A percentile compares a stretch with the other conserved stretches of the same genome.
Evolutionary conservation across 495 filamentous ascomycete genomes (phyloP).

Genomic region (Penicillium pulvis): DNA sequence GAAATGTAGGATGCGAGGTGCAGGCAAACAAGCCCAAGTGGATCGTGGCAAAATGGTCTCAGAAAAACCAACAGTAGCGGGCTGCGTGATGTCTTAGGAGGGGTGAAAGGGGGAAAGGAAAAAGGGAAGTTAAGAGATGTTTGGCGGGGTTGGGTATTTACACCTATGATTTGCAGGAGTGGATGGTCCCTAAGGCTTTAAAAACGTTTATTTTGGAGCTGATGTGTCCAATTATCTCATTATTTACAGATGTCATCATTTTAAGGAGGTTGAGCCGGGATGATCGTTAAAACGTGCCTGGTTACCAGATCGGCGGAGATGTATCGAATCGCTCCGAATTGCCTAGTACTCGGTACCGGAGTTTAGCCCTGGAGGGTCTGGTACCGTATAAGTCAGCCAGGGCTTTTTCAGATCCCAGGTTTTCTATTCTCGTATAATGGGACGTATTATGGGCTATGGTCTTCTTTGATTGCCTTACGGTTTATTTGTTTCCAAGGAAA

Average conservation of each 20-base stretch:
- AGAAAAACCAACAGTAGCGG: background rate
- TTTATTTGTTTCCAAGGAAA: too few species aligned
- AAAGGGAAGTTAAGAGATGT: background rate
- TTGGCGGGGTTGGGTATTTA: slow-evolving; percentile 13
- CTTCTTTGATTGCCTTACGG: background rate
- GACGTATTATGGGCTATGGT: background rate
- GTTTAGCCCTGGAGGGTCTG: slow-evolving; percentile 11
- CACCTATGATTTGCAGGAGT: slow-evolving; percentile 1
- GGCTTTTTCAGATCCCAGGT: background rate
- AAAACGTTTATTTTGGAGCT: background rate
- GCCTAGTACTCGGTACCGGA: slow-evolving; percentile 21
- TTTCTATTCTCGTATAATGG: background rate
- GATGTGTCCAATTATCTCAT: background rate
- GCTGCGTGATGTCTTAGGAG: background rate
- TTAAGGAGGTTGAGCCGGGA: background rate
- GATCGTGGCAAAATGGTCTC: slow-evolving; percentile 13
- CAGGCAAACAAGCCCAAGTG: slow-evolving; percentile 14
- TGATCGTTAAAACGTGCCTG: slow-evolving; percentile 10
- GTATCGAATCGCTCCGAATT: slow-evolving; percentile 22
- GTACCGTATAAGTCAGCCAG: slow-evolving; percentile 10
- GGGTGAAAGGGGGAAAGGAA: background rate
- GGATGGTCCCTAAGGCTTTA: slow-evolving; percentile 5
- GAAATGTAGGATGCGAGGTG: slow-evolving; percentile 10
- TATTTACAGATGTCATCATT: background rate
- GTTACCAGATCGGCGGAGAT: slow-evolving; percentile 20